Evolutionary conservation across 1,139 yeast genomes (phyloP).

Genomic region (Geotrichum citri-aurantii): DNA sequence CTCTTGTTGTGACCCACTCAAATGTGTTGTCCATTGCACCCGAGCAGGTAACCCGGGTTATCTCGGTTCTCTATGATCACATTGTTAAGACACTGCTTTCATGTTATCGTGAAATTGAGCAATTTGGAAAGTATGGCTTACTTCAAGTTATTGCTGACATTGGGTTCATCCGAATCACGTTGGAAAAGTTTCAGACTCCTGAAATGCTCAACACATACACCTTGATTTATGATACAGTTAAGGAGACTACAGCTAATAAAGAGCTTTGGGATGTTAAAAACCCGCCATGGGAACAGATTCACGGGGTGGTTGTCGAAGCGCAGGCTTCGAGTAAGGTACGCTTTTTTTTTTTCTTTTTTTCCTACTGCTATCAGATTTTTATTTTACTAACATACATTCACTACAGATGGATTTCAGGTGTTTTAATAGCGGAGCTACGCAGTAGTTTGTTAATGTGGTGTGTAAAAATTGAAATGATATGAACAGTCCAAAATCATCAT

Average conservation of each 20-base stretch:
- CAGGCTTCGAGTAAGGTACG: slow-evolving; percentile 17
- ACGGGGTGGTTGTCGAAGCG: slow-evolving; percentile 23
- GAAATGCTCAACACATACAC: slow-evolving; percentile 32
- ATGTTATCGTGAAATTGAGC: slow-evolving; percentile 40
- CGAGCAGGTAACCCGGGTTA: slow-evolving; percentile 41
- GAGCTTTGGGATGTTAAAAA: slow-evolving; percentile 26
- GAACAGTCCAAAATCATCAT: neutral
- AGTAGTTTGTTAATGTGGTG: neutral
- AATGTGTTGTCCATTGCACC: slow-evolving; percentile 47
- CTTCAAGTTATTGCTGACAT: slow-evolving; percentile 40
- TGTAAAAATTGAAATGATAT: neutral
- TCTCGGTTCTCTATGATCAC: slow-evolving; percentile 45
- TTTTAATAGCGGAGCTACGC: slow-evolving; percentile 5
- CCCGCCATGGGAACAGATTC: slow-evolving; percentile 28
- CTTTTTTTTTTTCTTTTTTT: neutral
- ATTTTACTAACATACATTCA: neutral
- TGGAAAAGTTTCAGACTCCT: slow-evolving; percentile 31
- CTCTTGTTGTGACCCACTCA: slow-evolving; percentile 50
- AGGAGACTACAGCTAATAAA: slow-evolving; percentile 26
- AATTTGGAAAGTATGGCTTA: slow-evolving; percentile 36
- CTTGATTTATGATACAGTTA: slow-evolving; percentile 30
- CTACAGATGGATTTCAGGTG: slow-evolving; percentile 14
- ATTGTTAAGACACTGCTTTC: slow-evolving; percentile 42
- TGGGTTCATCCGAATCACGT: slow-evolving; percentile 35
- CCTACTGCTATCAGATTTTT: neutral